Conservation (phyloP, 73 alveolate genomes). For the Stentor coeruleus region DNA sequence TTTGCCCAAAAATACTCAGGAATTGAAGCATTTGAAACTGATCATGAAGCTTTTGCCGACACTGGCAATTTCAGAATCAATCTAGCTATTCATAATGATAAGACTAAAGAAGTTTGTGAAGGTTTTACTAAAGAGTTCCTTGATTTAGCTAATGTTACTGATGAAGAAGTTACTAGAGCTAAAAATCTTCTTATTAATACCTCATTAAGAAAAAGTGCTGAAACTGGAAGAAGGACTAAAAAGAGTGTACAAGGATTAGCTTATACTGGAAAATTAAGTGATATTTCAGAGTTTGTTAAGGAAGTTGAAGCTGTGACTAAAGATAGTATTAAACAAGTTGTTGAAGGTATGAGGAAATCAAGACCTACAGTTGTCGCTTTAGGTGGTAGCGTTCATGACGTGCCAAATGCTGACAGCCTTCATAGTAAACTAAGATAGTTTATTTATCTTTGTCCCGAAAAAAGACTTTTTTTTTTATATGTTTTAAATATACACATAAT, state of each 20-base stretch:
- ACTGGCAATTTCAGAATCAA: slow-evolving; percentile 46
- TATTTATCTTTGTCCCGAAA: too few species aligned
- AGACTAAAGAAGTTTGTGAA: slow-evolving; percentile 34
- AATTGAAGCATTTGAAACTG: slow-evolving; percentile 23
- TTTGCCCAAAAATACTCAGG: slow-evolving; percentile 31
- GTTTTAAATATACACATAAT: too few species aligned
- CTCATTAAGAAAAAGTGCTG: background rate
- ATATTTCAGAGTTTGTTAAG: slow-evolving; percentile 27
- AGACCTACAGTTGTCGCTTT: slow-evolving; percentile 36
- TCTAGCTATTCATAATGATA: slow-evolving; percentile 32
- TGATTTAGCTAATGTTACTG: slow-evolving; percentile 32
- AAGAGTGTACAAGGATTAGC: slow-evolving; percentile 28
- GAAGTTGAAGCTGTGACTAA: slow-evolving; percentile 43
- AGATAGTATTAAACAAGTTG: slow-evolving; percentile 35
- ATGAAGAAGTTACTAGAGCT: slow-evolving; percentile 46
- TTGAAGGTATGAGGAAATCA: slow-evolving; percentile 25
- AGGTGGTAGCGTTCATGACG: slow-evolving; percentile 44
- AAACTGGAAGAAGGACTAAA: slow-evolving; percentile 32
- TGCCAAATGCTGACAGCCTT: slow-evolving; percentile 32
- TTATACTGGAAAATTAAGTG: slow-evolving; percentile 24
- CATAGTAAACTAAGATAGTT: slow-evolving; percentile 6
- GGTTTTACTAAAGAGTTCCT: slow-evolving; percentile 31
- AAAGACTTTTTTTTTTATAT: too few species aligned
- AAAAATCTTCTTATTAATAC: slow-evolving; percentile 32
- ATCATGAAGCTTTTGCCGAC: slow-evolving; percentile 36